A percentile compares a stretch with the other conserved stretches of the same genome.
These are phyloP conservation scores for Chamaecrista fasciculata DNA, from an alignment of 306 rosid genomes.

Conservation along the genomic window DNA sequence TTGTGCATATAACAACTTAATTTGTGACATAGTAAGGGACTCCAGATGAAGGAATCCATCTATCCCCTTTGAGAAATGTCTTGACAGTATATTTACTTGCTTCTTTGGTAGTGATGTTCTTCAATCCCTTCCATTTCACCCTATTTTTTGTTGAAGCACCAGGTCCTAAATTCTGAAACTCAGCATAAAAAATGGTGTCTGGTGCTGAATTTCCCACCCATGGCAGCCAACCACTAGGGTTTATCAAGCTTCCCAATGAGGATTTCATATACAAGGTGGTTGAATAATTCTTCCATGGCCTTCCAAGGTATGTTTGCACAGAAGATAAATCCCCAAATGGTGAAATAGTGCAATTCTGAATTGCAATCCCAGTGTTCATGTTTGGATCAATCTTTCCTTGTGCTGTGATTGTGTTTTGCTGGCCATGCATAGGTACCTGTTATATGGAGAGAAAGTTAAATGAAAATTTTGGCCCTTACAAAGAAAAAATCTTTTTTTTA, in stretches of 20 bases:
- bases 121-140: conserved; percentile 78
- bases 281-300: conserved; percentile 88
- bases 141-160: conserved; percentile 61
- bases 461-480: not conserved
- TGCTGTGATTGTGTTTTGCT: conserved; percentile 74
- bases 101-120: conserved; percentile 30
- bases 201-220: conserved; percentile 80
- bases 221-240: conserved; percentile 78
- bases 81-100: conserved; percentile 52
- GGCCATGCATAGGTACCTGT: conserved; percentile 47
- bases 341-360: conserved; percentile 50
- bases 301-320: conserved; percentile 65
- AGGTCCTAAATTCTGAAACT: conserved; percentile 56
- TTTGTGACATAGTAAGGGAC: conserved; percentile 46
- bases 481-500: too few relatives aligned
- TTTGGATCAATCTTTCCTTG: conserved; percentile 78
- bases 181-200: conserved; percentile 66
- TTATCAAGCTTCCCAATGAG: conserved; percentile 41
- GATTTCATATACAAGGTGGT: conserved; percentile 59
- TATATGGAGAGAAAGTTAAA: not conserved
- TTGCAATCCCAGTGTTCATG: conserved; percentile 68
- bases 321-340: conserved; percentile 54
- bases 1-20: not conserved
- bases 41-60: conserved; percentile 50
- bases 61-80: conserved; percentile 48